These are phyloP conservation scores for Laburnicola sp. DNA, from an alignment of 2,329 filamentous ascomycete species.

Conservation along the genomic window DNA sequence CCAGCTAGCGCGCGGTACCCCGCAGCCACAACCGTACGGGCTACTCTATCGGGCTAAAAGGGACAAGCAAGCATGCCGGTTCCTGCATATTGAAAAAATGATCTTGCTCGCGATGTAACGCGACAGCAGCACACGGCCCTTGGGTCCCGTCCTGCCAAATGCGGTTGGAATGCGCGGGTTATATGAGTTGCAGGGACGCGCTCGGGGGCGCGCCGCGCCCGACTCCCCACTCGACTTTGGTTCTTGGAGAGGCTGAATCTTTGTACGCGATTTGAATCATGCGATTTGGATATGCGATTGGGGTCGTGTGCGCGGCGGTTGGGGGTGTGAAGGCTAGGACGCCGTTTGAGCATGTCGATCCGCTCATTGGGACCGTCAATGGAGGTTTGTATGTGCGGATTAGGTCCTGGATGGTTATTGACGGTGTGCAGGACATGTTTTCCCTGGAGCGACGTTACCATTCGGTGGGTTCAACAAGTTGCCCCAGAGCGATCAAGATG, in stretches of 20 bases:
- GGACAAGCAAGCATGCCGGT: constrained; percentile 7
- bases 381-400: constrained; percentile 49
- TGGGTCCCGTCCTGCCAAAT: constrained; percentile 17
- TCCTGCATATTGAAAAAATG: constrained; percentile 1
- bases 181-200: constrained; percentile 9
- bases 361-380: constrained; percentile 63
- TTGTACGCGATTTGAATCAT: constrained; percentile 4
- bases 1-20: constrained; percentile 4
- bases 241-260: neutral
- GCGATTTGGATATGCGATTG: constrained; percentile 7
- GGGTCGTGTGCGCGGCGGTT: neutral
- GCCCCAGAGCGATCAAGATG: neutral
- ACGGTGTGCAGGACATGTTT: constrained; percentile 53
- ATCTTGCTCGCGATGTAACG: constrained; percentile 6
- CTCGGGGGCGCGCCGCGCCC: neutral
- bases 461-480: constrained; percentile 35
- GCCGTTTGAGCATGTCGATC: constrained; percentile 55
- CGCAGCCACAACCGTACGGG: constrained; percentile 4
- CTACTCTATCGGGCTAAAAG: constrained; percentile 7
- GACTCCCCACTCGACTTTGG: neutral
- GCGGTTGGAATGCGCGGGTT: constrained; percentile 11
- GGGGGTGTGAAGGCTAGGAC: constrained; percentile 12
- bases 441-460: constrained; percentile 59
- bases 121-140: neutral
- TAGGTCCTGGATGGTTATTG: constrained; percentile 9